These are phyloP conservation scores for Plenodomus lindquistii DNA, from an alignment of 2,329 filamentous ascomycete species.

Conservation along the genomic window DNA sequence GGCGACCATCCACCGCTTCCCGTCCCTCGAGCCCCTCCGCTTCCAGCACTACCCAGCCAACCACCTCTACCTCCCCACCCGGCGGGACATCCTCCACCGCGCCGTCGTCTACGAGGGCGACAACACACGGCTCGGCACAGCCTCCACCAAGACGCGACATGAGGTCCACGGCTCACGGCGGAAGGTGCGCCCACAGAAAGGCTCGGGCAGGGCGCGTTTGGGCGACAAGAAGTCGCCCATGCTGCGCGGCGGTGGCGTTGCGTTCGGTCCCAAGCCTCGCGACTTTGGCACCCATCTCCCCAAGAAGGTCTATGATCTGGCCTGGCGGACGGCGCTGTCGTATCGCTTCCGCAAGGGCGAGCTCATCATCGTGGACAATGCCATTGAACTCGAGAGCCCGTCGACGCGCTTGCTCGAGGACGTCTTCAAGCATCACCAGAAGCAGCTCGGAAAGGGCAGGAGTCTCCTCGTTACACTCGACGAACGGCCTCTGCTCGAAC, in stretches of 20 bases:
- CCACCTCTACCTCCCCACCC: constrained; percentile 84
- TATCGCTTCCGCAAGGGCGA: constrained; percentile 89
- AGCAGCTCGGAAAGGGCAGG: constrained; percentile 36
- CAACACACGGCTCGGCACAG: constrained; percentile 76
- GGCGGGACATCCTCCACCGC: constrained; percentile 88
- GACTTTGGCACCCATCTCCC: constrained; percentile 86
- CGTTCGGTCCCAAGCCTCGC: constrained; percentile 86
- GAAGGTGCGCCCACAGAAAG: constrained; percentile 88
- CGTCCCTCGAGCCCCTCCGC: constrained; percentile 78
- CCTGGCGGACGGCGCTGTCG: constrained; percentile 90
- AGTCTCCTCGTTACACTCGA: constrained; percentile 37
- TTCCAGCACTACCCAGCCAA: constrained; percentile 78
- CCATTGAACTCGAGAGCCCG: constrained; percentile 70
- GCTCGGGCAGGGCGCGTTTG: constrained; percentile 75
- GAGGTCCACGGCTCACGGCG: constrained; percentile 82
- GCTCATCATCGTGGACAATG: constrained; percentile 80
- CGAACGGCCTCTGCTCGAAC: constrained; percentile 59
- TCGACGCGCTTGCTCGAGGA: constrained; percentile 65
- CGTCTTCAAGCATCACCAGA: constrained; percentile 71
- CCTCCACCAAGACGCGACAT: constrained; percentile 58
- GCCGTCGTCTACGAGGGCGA: constrained; percentile 94
- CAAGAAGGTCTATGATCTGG: constrained; percentile 90
- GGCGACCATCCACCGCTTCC: constrained; percentile 88
- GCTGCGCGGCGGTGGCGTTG: constrained; percentile 81
- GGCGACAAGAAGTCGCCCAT: constrained; percentile 83